Conservation (phyloP, 495 filamentous ascomycete genomes). For the Penicillium psychrofluorescens region DNA sequence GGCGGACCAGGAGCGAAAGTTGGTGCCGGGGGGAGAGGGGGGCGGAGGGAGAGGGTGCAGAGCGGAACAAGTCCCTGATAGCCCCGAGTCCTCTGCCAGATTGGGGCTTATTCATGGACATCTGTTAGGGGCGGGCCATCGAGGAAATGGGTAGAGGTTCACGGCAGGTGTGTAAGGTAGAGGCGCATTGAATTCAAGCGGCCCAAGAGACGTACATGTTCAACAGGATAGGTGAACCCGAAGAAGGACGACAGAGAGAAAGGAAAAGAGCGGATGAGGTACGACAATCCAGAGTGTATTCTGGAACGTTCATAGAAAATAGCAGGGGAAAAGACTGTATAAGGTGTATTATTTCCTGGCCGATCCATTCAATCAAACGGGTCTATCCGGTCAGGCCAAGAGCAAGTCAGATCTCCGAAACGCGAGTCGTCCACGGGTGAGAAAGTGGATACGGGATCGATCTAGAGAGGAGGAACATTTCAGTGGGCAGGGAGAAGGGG, state of each 20-base stretch:
- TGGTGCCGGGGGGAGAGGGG: slow-evolving; percentile 25
- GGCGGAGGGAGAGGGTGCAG: slow-evolving; percentile 21
- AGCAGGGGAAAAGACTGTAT: slow-evolving; percentile 7
- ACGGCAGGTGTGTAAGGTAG: slow-evolving; percentile 3
- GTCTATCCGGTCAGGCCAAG: slow-evolving; percentile 25
- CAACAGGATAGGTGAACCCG: background rate
- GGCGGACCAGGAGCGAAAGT: slow-evolving; percentile 30
- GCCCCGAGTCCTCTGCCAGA: slow-evolving; percentile 29
- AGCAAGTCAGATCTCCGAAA: slow-evolving; percentile 10
- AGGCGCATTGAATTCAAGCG: slow-evolving; percentile 7
- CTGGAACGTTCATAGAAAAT: slow-evolving; percentile 19
- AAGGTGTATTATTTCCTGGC: slow-evolving; percentile 5
- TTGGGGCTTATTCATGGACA: slow-evolving; percentile 34
- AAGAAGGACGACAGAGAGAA: slow-evolving; percentile 2
- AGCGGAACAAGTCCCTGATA: slow-evolving; percentile 31
- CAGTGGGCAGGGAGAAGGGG: background rate
- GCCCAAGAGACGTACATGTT: slow-evolving; percentile 26
- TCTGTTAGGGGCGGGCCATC: slow-evolving; percentile 28
- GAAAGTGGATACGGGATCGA: slow-evolving; percentile 16
- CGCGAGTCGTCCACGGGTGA: slow-evolving; percentile 10
- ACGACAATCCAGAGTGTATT: slow-evolving; percentile 14
- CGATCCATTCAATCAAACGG: slow-evolving; percentile 21
- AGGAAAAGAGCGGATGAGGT: slow-evolving; percentile 2
- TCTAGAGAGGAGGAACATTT: slow-evolving; percentile 5
- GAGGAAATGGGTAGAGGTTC: slow-evolving; percentile 6